Conservation (phyloP, 75 land plant genomes). For the Sequoiadendron giganteum region DNA sequence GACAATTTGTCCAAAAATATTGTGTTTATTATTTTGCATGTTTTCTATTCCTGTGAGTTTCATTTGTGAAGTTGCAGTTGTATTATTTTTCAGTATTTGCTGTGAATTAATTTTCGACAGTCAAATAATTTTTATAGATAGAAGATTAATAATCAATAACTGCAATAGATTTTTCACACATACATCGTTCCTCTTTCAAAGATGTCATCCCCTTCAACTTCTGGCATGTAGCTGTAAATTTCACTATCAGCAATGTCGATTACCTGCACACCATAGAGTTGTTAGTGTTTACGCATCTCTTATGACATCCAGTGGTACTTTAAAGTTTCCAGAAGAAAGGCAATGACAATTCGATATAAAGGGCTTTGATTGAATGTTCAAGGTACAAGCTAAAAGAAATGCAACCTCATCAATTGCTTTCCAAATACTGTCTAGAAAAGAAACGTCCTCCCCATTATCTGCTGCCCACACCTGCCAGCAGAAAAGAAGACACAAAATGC, state of each 20-base stretch:
- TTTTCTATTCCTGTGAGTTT: too few species aligned
- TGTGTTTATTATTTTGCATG: too few species aligned
- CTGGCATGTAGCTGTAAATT: slow-evolving; percentile 75
- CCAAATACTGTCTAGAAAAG: slow-evolving; percentile 46
- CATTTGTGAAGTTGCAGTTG: too few species aligned
- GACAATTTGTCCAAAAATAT: too few species aligned
- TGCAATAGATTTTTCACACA: too few species aligned
- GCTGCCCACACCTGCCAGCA: slow-evolving; percentile 52
- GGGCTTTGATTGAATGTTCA: neutral
- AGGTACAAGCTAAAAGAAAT: neutral
- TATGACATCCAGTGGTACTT: neutral
- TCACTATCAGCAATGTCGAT: slow-evolving; percentile 67
- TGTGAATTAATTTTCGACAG: too few species aligned
- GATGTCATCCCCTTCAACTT: slow-evolving; percentile 64
- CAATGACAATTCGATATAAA: neutral
- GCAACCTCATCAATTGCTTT: slow-evolving; percentile 69
- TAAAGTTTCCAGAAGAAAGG: neutral
- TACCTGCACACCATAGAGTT: slow-evolving; percentile 40
- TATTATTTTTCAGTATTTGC: too few species aligned
- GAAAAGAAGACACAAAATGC: neutral
- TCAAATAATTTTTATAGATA: too few species aligned
- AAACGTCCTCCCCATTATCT: slow-evolving; percentile 34
- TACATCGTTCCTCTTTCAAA: slow-evolving; percentile 75
- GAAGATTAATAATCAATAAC: too few species aligned
- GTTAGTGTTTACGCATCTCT: neutral